Base-by-base conservation (phyloP, 768 basidiomycete genomes). In the Tulasnella sp. region DNA sequence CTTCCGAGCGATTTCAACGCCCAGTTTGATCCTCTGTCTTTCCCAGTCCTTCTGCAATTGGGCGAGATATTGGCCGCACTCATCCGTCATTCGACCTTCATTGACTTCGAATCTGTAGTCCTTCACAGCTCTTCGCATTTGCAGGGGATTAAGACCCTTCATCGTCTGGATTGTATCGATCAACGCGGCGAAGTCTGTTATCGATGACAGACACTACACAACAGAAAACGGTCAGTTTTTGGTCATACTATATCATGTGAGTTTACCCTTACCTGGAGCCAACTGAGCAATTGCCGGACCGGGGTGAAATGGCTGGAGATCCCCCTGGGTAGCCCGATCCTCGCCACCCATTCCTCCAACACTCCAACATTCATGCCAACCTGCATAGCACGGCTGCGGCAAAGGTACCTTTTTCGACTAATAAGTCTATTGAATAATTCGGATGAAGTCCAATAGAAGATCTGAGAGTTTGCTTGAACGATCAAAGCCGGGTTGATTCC, bases 11-110 rank as follows among this genome's bases (percentile, higher is more conserved):
- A 92, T 92, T 83, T 95, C 92, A 12, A 97, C 95, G 4, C 95
- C 94, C 42, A 94, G 87, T 83, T 95, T 94, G 42, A 97, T 91
- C 68, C 96, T 88, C 84, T 95, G 93, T 79, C 94, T 88, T 85
- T 99, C 97, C 97, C 97, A 99, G 84, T 99, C 97, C 83, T 95
- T 97, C 86, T 98, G 97, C 12, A 99, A 87, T 83, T 99, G 97
- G 3, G 91, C 93, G 38, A 99, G 89, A 83, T 99, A 99, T 86
- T 98, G 95, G 52, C 90, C 88, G 83, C 97, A 99, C 84, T 99
- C 98, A 34, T 99, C 96, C 3, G 92, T 93, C 95, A 99, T 98
- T 80, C 89, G 89, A 0, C 91, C 89, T 85, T 99, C 98, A 83
- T 92, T 93, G 74, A 98, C 93, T 86, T 99, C 97, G 83, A 94